phyloP scores from a whole-genome alignment of 768 basidiomycete species.

The Leccinum uliginosum region DNA sequence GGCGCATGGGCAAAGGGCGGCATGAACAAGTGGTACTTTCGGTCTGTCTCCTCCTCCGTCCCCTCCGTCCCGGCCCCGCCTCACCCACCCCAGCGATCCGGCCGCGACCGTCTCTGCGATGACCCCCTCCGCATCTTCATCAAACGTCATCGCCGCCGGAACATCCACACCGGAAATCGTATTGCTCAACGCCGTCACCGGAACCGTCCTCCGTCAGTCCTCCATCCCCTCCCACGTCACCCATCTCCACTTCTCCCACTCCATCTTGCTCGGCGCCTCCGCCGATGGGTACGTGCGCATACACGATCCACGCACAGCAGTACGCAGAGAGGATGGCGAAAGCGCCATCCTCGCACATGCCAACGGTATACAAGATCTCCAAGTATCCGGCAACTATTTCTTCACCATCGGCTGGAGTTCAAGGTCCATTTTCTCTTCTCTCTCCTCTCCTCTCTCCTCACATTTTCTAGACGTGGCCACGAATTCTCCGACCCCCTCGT shows the following conservation, averaged over 20 bases:
- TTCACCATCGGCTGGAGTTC: constrained; percentile 86
- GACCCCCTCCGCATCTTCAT: constrained; percentile 47
- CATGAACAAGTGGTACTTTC: constrained; percentile 76
- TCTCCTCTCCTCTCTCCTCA: constrained; percentile 5
- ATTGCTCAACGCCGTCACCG: constrained; percentile 72
- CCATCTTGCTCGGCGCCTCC: constrained; percentile 61
- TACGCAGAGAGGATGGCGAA: constrained; percentile 46
- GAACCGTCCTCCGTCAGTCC: constrained; percentile 55
- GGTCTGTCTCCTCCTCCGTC: constrained; percentile 34
- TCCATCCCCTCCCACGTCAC: constrained; percentile 54
- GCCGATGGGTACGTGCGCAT: constrained; percentile 70
- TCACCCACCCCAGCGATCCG: constrained; percentile 30
- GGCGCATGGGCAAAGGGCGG: constrained; percentile 85
- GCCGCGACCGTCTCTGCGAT: constrained; percentile 35
- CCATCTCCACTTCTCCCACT: constrained; percentile 63
- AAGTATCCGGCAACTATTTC: constrained; percentile 71
- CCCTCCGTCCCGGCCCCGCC: not conserved
- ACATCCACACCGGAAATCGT: constrained; percentile 57
- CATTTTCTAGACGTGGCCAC: constrained; percentile 63
- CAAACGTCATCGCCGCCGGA: constrained; percentile 56
- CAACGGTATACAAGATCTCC: constrained; percentile 78
- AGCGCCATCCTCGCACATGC: constrained; percentile 71
- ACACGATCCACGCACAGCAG: constrained; percentile 63
- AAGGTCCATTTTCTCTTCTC: constrained; percentile 46
- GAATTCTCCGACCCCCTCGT: constrained; percentile 90